Base-by-base conservation (phyloP, 1,284 basidiomycete genomes). In the Papiliotrema fonsecae region DNA sequence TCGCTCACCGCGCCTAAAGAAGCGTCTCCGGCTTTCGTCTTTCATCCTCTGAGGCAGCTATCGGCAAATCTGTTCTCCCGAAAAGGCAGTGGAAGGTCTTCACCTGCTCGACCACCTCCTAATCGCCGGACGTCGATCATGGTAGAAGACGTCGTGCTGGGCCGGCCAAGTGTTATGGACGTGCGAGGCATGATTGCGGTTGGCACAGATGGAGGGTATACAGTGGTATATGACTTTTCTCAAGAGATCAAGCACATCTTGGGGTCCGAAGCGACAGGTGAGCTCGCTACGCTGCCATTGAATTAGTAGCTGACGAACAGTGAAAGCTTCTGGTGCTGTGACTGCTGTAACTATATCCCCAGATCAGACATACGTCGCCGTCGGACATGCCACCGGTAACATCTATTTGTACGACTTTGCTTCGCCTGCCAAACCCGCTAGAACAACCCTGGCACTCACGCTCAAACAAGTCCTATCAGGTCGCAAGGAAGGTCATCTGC, bases 301-400 rank as follows among this genome's bases (percentile, higher is more conserved):
- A 13, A 39, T 36, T 19, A n/a, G 24, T 22, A 45, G 47, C 18
- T 31, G 49, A 53, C 22, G 16, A 31, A 13, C 36, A 86, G 84
- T 77, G 40, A 81, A 76, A 61, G 70, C 76, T 10, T 76, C 84
- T 16, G 90, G 91, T 14, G 73, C 87, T n/a, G 89, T 96, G 16
- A 96, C 90, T 6, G 86, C 92, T 1, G 74, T 99, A 4, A 85
- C 90, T 2, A 77, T 99, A 43, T 97, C 93, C 3, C 84, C 88
- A 56, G 96, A 99, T 65, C 88, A 92, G 61, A 94, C 93, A 0
- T 97, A 84, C 69, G 77, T 97, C 42, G 94, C 87, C 0, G 86
- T 87, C 1, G 96, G 96, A 0, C 90, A 97, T 69, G 78, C 82
- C 0, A 81, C 80, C 2, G 96, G 96, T 2, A 80, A 89, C 60